phyloP scores from a whole-genome alignment of 148 eudicot species.

The Fagopyrum tataricum region DNA sequence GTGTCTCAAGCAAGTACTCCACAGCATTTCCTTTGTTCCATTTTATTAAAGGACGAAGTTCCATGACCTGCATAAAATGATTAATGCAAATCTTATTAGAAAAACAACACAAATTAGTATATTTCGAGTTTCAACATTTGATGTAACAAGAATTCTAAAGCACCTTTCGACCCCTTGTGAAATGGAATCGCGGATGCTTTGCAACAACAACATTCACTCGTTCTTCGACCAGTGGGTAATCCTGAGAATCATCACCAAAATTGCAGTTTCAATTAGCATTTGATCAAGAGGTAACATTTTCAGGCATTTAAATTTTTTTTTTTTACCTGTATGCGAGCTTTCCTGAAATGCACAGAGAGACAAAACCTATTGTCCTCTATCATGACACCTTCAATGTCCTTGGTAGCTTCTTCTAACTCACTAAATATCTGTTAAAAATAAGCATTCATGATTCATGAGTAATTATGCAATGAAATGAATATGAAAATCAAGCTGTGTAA shows the following conservation, averaged over 20 bases:
- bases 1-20: constrained; percentile 47
- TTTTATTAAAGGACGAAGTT: constrained; percentile 52
- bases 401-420: constrained; percentile 34
- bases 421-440: constrained; percentile 26
- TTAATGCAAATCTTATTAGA: background rate
- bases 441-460: too few species aligned
- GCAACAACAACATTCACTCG: constrained; percentile 24
- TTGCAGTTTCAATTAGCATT: too few species aligned
- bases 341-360: constrained; percentile 54
- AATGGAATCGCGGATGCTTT: constrained; percentile 37
- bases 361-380: constrained; percentile 61
- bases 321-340: constrained; percentile 41
- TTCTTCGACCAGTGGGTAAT: constrained; percentile 30
- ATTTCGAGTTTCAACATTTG: background rate
- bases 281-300: background rate
- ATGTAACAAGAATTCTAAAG: background rate
- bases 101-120: background rate
- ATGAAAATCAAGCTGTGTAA: background rate
- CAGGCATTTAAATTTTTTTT: background rate
- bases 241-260: constrained; percentile 21
- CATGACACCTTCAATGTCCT: constrained; percentile 34
- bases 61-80: constrained; percentile 36
- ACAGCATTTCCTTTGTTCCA: constrained; percentile 73
- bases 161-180: constrained; percentile 51
- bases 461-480: too few species aligned